Percentiles rank a stretch among this genome's conserved stretches.
These are phyloP conservation scores for Neurospora sp. DNA, from an alignment of 495 filamentous ascomycete genomes.

Conservation along the genomic window DNA sequence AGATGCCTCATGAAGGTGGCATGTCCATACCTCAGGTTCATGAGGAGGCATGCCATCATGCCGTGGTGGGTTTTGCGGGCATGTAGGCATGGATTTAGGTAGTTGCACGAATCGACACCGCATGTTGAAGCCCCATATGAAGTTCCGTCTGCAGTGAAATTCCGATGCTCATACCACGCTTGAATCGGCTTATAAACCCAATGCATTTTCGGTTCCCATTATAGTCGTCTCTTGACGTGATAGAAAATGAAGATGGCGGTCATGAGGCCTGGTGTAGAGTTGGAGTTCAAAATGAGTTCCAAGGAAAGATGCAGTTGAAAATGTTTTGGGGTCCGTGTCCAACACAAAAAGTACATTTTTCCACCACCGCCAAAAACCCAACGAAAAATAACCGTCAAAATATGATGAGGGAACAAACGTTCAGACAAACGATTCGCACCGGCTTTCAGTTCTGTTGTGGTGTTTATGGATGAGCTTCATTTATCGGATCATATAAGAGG, in stretches of 20 bases:
- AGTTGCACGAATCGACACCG: neutral
- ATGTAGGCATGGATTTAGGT: neutral
- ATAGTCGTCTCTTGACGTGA: neutral
- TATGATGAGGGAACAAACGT: neutral
- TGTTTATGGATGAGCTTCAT: neutral
- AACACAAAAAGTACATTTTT: neutral
- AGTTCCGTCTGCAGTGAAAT: neutral
- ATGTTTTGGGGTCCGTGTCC: neutral
- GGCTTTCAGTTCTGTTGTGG: neutral
- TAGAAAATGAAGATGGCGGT: neutral
- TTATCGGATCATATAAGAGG: neutral
- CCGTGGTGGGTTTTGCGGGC: neutral
- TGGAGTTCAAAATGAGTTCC: neutral
- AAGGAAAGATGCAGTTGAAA: neutral
- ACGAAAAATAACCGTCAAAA: neutral
- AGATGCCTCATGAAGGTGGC: neutral
- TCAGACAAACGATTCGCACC: neutral
- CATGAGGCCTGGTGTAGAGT: neutral
- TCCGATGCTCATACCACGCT: too few species aligned
- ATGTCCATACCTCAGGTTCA: neutral
- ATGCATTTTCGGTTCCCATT: neutral
- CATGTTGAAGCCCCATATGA: neutral
- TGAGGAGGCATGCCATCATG: neutral
- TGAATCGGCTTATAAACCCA: too few species aligned
- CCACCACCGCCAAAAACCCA: neutral